These are phyloP conservation scores for Copromyces sp. DNA, from an alignment of 495 filamentous ascomycete species.

Conservation along the genomic window DNA sequence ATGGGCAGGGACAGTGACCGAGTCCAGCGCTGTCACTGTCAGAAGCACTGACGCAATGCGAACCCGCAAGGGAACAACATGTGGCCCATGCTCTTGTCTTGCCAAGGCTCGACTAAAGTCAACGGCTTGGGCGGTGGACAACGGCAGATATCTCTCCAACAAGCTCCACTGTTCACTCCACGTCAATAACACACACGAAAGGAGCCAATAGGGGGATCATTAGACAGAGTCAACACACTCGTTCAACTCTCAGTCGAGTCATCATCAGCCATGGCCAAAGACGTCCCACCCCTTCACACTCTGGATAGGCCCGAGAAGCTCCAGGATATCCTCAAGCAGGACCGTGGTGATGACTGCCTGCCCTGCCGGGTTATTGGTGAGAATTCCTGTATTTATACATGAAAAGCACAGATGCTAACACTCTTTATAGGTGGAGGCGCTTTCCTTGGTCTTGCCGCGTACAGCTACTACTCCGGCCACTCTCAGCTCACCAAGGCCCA, in stretches of 20 bases:
- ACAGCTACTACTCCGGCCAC: slow-evolving; percentile 76
- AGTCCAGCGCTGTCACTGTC: not conserved
- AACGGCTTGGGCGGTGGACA: slow-evolving; percentile 1
- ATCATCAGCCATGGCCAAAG: slow-evolving; percentile 27
- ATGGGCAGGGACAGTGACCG: not conserved
- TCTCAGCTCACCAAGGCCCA: slow-evolving; percentile 61
- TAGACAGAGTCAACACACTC: not conserved
- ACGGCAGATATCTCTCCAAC: not conserved
- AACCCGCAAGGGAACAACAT: not conserved
- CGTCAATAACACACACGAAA: not conserved
- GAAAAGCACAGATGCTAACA: not conserved
- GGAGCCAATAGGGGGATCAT: not conserved
- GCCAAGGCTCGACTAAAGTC: not conserved
- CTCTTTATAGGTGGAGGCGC: slow-evolving; percentile 51
- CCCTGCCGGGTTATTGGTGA: slow-evolving; percentile 59
- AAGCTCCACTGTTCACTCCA: not conserved
- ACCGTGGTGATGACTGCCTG: slow-evolving; percentile 58
- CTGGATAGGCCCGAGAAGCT: slow-evolving; percentile 44
- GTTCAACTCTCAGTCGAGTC: not conserved
- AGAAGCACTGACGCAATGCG: slow-evolving; percentile 21
- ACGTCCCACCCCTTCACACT: slow-evolving; percentile 27
- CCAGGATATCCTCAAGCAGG: slow-evolving; percentile 45
- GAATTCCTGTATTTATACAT: not conserved
- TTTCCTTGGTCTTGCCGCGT: slow-evolving; percentile 81
- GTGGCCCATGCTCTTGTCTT: not conserved